These are phyloP conservation scores for Aphanomyces stellatus DNA, from an alignment of 352 stramenopile species.

Conservation along the genomic window DNA sequence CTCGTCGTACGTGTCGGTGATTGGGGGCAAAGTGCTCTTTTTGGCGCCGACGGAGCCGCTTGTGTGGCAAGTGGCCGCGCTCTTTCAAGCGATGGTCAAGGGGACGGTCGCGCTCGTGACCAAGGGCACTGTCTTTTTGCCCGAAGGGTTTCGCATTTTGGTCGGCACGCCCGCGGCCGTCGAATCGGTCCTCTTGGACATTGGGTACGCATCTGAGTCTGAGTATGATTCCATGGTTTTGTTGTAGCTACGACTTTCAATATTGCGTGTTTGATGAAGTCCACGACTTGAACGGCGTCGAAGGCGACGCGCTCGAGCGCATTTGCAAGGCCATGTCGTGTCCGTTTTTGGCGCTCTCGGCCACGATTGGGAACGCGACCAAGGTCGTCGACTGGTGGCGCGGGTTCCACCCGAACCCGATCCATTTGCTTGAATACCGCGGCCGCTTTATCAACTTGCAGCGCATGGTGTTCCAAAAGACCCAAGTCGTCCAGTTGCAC, in stretches of 20 bases:
- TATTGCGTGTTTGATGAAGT: constrained; percentile 99
- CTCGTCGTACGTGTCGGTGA: constrained; percentile 76
- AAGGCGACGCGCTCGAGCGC: constrained; percentile 94
- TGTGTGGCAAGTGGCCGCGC: constrained; percentile 97
- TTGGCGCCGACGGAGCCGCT: constrained; percentile 96
- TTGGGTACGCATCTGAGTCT: constrained; percentile 39
- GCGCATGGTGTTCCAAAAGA: constrained; percentile 90
- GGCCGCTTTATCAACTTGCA: constrained; percentile 98
- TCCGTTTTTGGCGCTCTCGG: constrained; percentile 95
- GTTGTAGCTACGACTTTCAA: constrained; percentile 88
- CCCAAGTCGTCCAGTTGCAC: constrained; percentile 61
- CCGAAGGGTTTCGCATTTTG: constrained; percentile 82
- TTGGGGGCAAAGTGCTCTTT: constrained; percentile 69
- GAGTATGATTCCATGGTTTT: neutral
- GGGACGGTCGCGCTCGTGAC: constrained; percentile 95
- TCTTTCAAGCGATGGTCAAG: constrained; percentile 98
- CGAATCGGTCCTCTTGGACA: constrained; percentile 87
- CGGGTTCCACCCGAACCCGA: constrained; percentile 60
- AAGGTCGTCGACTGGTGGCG: constrained; percentile 94
- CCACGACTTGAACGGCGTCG: constrained; percentile 95
- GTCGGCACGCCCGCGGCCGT: constrained; percentile 94
- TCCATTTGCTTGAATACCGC: constrained; percentile 94
- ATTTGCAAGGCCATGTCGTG: constrained; percentile 94
- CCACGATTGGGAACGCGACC: constrained; percentile 95
- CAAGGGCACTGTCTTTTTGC: constrained; percentile 80